Conservation (phyloP, 371 early-diverging fungal species). For the Coemansia linderi region DNA sequence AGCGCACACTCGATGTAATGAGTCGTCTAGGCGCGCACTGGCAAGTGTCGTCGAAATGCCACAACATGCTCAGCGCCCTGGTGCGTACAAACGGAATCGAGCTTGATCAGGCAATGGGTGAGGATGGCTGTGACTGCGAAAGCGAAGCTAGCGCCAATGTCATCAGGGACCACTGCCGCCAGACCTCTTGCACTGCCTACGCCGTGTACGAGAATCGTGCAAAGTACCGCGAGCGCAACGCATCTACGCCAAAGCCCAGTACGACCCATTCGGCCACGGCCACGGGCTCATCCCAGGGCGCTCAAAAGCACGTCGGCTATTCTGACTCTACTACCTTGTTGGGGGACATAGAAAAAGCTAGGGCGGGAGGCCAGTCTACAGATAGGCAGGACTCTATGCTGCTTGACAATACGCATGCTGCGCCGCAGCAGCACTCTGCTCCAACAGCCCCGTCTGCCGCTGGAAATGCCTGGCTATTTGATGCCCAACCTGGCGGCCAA, state of each 20-base stretch:
- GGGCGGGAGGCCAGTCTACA: background rate
- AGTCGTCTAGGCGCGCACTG: constrained; percentile 50
- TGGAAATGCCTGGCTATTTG: background rate
- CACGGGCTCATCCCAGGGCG: background rate
- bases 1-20: constrained; percentile 52
- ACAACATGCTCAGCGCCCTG: constrained; percentile 47
- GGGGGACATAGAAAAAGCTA: background rate
- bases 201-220: constrained; percentile 29
- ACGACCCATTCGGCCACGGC: background rate
- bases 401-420: background rate
- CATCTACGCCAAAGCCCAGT: constrained; percentile 1
- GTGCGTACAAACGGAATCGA: constrained; percentile 46
- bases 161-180: constrained; percentile 36
- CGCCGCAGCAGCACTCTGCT: background rate
- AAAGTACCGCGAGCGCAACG: constrained; percentile 10
- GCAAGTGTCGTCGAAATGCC: constrained; percentile 52
- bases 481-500: background rate
- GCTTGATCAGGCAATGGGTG: constrained; percentile 31
- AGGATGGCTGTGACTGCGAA: constrained; percentile 1
- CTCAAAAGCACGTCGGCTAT: background rate
- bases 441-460: background rate
- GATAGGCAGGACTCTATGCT: background rate
- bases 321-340: background rate
- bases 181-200: constrained; percentile 25
- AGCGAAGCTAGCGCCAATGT: constrained; percentile 15